Percentiles rank a stretch among this genome's conserved stretches.
phyloP scores from a whole-genome alignment of 2,329 filamentous ascomycete genomes.

The Colletotrichum tofieldiae region DNA sequence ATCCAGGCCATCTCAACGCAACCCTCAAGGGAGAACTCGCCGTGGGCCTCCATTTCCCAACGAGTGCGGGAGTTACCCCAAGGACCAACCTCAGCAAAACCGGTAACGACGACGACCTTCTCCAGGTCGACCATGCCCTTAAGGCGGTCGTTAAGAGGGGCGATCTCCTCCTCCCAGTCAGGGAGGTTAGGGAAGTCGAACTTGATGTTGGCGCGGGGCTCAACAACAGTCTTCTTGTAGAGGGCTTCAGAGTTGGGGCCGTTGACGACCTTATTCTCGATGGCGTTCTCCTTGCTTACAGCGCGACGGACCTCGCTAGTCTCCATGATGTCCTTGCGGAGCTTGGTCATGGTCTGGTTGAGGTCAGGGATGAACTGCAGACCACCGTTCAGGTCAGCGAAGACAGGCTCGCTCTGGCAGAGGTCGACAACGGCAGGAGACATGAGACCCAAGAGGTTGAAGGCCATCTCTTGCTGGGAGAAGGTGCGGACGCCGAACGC shows the following conservation, averaged over 20 bases:
- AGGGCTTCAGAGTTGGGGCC: constrained; percentile 92
- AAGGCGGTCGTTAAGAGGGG: constrained; percentile 88
- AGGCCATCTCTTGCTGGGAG: constrained; percentile 99
- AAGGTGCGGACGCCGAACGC: constrained; percentile 97
- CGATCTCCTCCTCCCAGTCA: constrained; percentile 92
- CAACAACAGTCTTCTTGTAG: constrained; percentile 94
- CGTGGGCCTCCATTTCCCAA: constrained; percentile 99
- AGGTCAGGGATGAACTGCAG: constrained; percentile 97
- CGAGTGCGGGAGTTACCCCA: constrained; percentile 99
- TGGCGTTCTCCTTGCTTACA: constrained; percentile 94
- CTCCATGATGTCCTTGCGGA: constrained; percentile 95
- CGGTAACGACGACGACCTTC: constrained; percentile 97
- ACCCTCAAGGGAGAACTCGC: constrained; percentile 96
- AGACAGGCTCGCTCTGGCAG: constrained; percentile 95
- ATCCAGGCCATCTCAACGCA: constrained; percentile 99
- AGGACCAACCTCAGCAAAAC: constrained; percentile 94
- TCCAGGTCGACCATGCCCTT: constrained; percentile 99
- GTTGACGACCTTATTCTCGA: constrained; percentile 98
- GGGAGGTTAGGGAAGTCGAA: constrained; percentile 94
- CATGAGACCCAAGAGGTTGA: constrained; percentile 98
- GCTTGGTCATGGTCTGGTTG: constrained; percentile 92
- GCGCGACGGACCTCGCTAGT: constrained; percentile 94
- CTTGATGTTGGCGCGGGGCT: constrained; percentile 97
- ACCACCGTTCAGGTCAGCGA: constrained; percentile 96
- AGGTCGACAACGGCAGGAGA: constrained; percentile 93